A percentile compares a stretch with the other conserved stretches of the same genome.
These are phyloP conservation scores for Trametes cingulata DNA, from an alignment of 768 basidiomycete genomes.

Conservation along the genomic window DNA sequence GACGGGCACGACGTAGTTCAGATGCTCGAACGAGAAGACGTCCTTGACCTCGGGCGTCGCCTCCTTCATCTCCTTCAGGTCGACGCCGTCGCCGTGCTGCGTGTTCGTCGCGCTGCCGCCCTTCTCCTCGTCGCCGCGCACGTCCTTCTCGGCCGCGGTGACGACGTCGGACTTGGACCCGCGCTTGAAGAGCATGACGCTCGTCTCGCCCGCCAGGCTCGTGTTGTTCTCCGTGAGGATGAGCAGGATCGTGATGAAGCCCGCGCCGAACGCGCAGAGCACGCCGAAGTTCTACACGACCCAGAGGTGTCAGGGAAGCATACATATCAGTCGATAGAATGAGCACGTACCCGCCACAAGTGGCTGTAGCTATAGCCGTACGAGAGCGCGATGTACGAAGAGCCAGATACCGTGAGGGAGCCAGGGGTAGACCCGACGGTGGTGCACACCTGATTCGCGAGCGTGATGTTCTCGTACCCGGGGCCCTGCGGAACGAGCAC, in stretches of 20 bases:
- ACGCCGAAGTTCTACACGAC: conserved; percentile 78
- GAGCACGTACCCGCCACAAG: conserved; percentile 44
- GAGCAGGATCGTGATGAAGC: conserved; percentile 56
- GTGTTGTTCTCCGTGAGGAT: conserved; percentile 59
- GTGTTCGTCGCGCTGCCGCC: not conserved
- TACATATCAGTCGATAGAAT: not conserved
- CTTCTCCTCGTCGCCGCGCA: conserved; percentile 33
- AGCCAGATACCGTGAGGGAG: conserved; percentile 60
- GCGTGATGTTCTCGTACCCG: conserved; percentile 54
- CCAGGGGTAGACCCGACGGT: conserved; percentile 67
- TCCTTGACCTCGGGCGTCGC: conserved; percentile 34
- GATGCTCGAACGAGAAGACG: conserved; percentile 79
- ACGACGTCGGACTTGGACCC: conserved; percentile 38
- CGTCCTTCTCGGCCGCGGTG: conserved; percentile 17
- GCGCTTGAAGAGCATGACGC: conserved; percentile 67
- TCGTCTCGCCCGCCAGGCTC: conserved; percentile 34
- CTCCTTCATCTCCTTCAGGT: conserved; percentile 6
- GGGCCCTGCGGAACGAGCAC: conserved; percentile 61
- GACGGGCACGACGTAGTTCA: conserved; percentile 66
- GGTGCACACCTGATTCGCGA: conserved; percentile 76
- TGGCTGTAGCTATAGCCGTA: conserved; percentile 45
- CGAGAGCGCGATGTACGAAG: conserved; percentile 49
- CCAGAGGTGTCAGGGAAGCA: not conserved
- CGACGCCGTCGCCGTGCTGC: not conserved
- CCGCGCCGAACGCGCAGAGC: conserved; percentile 59